A percentile compares a stretch with the other conserved stretches of the same genome.
Evolutionary conservation across 2,329 filamentous ascomycete genomes (phyloP).

Genomic region (Fusarium compactum): DNA sequence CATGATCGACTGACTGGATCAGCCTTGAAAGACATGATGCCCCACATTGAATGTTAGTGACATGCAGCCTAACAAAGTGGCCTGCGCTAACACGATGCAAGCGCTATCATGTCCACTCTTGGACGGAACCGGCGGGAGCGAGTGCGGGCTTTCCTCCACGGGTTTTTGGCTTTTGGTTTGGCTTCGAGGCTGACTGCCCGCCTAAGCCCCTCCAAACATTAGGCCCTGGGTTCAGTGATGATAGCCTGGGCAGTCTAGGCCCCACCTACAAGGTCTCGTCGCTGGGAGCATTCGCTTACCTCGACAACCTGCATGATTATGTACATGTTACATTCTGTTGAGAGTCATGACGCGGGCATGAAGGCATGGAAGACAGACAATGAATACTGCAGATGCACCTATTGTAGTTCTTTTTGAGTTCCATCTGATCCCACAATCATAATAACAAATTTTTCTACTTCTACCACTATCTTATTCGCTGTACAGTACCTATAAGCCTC

Average conservation of each 20-base stretch:
- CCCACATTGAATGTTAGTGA: conserved; percentile 27
- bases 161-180: background rate
- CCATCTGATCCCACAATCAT: background rate
- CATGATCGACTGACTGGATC: conserved; percentile 21
- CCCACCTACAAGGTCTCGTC: conserved; percentile 1
- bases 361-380: background rate
- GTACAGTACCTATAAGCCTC: background rate
- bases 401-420: background rate
- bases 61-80: background rate
- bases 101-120: conserved; percentile 18
- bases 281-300: background rate
- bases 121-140: conserved; percentile 9
- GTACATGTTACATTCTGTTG: conserved; percentile 1
- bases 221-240: background rate
- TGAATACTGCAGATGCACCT: background rate
- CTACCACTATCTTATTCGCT: background rate
- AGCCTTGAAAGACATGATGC: conserved; percentile 29
- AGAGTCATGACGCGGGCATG: conserved; percentile 1
- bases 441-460: background rate
- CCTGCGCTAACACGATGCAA: conserved; percentile 24
- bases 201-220: background rate
- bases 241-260: background rate
- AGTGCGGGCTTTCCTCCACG: background rate
- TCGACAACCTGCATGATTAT: background rate
- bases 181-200: background rate